Percentiles rank a stretch among this genome's conserved stretches.
phyloP scores from a whole-genome alignment of 495 filamentous ascomycete genomes.

The Talaromyces wortmannii region DNA sequence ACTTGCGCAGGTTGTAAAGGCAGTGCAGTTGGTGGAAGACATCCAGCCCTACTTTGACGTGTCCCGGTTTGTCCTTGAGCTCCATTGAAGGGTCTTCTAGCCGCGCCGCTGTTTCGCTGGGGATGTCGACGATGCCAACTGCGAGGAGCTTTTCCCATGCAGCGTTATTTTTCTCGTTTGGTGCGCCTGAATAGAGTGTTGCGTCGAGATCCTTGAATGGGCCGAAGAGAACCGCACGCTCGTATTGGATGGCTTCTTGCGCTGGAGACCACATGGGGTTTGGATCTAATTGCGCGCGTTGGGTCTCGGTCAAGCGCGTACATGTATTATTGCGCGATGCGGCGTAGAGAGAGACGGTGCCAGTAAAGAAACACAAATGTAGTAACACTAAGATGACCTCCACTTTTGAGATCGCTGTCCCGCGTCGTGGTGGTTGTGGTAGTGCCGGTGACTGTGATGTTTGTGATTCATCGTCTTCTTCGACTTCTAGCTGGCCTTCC shows the following conservation, averaged over 20 bases:
- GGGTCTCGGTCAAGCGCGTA: not conserved
- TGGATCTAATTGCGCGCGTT: not conserved
- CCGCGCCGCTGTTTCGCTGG: conserved; percentile 4
- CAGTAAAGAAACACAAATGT: not conserved
- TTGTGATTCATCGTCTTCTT: not conserved
- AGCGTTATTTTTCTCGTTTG: conserved; percentile 3
- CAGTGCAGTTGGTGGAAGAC: conserved; percentile 22
- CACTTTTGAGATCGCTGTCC: not conserved
- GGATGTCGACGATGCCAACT: conserved; percentile 10
- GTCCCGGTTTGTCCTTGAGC: conserved; percentile 3
- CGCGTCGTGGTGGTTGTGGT: not conserved
- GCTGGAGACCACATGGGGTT: conserved; percentile 1
- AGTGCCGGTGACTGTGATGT: not conserved
- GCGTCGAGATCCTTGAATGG: not conserved
- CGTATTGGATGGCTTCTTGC: conserved; percentile 1
- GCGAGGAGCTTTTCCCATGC: conserved; percentile 7
- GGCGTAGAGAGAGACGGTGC: not conserved
- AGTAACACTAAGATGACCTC: not conserved
- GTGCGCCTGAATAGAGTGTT: conserved; percentile 5
- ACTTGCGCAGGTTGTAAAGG: conserved; percentile 5
- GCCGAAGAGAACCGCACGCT: conserved; percentile 1
- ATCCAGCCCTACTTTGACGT: conserved; percentile 13
- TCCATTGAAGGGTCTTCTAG: conserved; percentile 6
- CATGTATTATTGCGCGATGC: not conserved
- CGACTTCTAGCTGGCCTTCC: not conserved